Base-by-base conservation (phyloP, 2,329 filamentous ascomycete genomes). In the Thyridium curvatum region DNA sequence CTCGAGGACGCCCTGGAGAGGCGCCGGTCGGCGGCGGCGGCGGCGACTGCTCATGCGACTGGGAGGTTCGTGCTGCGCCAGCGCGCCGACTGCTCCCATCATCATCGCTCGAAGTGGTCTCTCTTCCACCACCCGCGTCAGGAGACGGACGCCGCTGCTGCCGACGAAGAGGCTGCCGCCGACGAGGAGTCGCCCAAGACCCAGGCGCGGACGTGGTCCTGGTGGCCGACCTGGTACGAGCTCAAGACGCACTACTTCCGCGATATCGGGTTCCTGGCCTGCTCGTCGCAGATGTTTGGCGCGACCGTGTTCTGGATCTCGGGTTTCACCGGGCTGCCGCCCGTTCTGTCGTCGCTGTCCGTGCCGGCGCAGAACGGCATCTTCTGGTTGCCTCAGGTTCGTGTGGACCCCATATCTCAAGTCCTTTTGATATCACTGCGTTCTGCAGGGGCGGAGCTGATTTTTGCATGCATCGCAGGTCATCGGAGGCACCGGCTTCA, bases 231-330 rank as follows among this genome's bases (percentile, higher is more conserved):
- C 0, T 64, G 59, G 58, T 48, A 68, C 15, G 77, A 84, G 35
- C 56, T 84, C 13, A 61, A 54, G 18, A 74, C 66, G 1, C 77
- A 83, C 51, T 84, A 82, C 52, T 44, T 81, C 34, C 72, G 68
- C 46, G 75, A 79, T 41, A 55, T 84, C 14, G 79, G 79, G 1
- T 84, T 84, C 51, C 62, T 83, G 18, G 79, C 79, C 4, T 79
- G 71, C 26, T 44, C 71, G 2, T 51, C 66, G 1, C 77, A 83
- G 51, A 60, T 82, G 41, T 43, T 75, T 28, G 77, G 71, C 6
- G 77, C 79, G 2, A 76, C 73, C 1, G 62, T 84, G 41, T 84
- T 83, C 60, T 82, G 77, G 70, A 74, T 84, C 37, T 64, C 75
- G 0, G 77, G 77, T 7, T 71, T 82, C 49, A 78, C 75, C 0